These are phyloP conservation scores for Eucalyptus viminalis DNA, from an alignment of 345 rosid genomes.

Conservation along the genomic window DNA sequence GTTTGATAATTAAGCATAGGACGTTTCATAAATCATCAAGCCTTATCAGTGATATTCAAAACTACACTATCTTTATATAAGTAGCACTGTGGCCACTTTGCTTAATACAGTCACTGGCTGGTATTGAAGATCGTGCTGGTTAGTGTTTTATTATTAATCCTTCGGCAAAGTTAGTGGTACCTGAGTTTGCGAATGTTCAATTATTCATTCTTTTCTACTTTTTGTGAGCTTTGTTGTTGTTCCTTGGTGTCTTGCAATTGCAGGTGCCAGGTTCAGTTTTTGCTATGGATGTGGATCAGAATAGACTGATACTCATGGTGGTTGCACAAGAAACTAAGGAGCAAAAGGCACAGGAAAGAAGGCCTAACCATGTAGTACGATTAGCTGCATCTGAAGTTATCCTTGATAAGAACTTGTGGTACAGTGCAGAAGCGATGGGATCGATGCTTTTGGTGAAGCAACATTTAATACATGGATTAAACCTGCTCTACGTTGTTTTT, in stretches of 20 bases:
- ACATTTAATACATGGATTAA: not conserved
- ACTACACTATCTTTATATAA: rapidly evolving
- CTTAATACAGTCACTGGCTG: not conserved
- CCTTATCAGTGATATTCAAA: not conserved
- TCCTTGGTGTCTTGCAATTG: not conserved
- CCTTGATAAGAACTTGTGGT: not conserved
- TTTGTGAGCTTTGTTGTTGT: not conserved
- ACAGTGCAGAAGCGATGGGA: rapidly evolving
- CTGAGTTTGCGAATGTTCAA: not conserved
- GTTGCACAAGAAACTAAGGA: not conserved
- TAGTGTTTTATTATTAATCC: not conserved
- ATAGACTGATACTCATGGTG: slow-evolving; percentile 6
- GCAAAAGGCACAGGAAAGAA: not conserved
- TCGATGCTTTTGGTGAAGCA: not conserved
- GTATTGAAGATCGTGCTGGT: not conserved
- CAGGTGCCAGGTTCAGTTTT: slow-evolving; percentile 26
- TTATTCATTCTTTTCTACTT: not conserved
- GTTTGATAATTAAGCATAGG: not conserved
- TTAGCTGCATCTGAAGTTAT: not conserved
- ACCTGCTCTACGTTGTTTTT: not conserved
- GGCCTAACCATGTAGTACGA: not conserved
- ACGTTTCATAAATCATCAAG: not conserved
- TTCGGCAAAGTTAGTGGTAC: not conserved
- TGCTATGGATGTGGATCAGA: slow-evolving; percentile 23
- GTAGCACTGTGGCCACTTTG: not conserved